Evolutionary conservation across 495 filamentous ascomycete genomes (phyloP).

Genomic region (Penicillium samsonianum): DNA sequence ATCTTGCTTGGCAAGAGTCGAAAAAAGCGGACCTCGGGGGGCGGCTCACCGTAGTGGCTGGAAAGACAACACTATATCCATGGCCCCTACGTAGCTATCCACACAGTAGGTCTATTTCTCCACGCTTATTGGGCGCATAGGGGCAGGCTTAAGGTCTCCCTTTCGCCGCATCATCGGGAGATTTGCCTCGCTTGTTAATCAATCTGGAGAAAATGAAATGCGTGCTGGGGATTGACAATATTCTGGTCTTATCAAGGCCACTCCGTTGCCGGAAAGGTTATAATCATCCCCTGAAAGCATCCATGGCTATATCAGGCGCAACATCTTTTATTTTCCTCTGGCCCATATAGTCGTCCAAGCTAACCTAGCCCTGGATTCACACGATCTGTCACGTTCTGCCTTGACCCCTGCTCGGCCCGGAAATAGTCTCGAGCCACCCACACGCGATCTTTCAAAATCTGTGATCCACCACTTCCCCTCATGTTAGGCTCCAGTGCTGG

Average conservation of each 20-base stretch:
- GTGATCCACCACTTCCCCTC: conserved; percentile 10
- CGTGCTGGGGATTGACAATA: not conserved
- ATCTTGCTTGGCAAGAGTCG: too few relatives aligned
- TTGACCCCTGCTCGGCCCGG: conserved; percentile 16
- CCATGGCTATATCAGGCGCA: not conserved
- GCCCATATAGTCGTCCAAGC: not conserved
- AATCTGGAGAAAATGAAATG: conserved; percentile 21
- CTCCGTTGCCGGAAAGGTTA: not conserved
- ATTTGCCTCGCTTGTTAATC: conserved; percentile 19
- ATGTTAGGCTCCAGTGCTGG: conserved; percentile 16
- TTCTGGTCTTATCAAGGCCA: conserved; percentile 13
- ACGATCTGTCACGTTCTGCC: conserved; percentile 7
- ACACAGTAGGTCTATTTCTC: conserved; percentile 25
- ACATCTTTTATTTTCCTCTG: not conserved
- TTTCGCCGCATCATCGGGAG: conserved; percentile 18
- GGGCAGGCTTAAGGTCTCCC: conserved; percentile 9
- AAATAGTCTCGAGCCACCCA: conserved; percentile 14
- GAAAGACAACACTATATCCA: conserved; percentile 23
- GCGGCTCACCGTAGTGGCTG: conserved; percentile 6
- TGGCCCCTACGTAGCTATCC: conserved; percentile 23
- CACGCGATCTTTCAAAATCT: conserved; percentile 2
- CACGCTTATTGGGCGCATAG: conserved; percentile 17
- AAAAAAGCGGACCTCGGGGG: conserved; percentile 11
- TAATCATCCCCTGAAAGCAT: not conserved
- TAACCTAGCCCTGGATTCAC: conserved; percentile 8